Evolutionary conservation across 2,329 filamentous ascomycete species (phyloP).

Genomic region (Cercospora janseana): DNA sequence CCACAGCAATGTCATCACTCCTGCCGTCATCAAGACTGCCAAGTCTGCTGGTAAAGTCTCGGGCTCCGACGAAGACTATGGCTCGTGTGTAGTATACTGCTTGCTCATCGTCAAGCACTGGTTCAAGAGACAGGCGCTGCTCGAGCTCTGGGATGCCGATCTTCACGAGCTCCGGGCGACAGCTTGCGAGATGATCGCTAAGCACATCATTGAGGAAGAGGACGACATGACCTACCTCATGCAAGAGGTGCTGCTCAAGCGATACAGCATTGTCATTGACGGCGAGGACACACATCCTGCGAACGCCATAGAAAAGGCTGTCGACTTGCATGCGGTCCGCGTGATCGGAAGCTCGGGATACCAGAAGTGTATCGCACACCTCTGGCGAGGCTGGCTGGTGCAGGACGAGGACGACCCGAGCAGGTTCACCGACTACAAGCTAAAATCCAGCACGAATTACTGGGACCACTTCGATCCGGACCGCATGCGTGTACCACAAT

Average conservation of each 20-base stretch:
- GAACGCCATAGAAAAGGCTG: constrained; percentile 90
- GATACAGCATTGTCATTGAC: constrained; percentile 78
- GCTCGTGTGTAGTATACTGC: constrained; percentile 78
- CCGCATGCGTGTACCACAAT: constrained; percentile 85
- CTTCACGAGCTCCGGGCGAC: constrained; percentile 74
- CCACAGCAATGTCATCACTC: constrained; percentile 82
- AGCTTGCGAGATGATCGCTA: constrained; percentile 90
- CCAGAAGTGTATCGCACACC: constrained; percentile 87
- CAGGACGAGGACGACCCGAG: constrained; percentile 89
- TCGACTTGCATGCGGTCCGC: constrained; percentile 83
- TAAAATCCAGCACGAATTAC: constrained; percentile 75
- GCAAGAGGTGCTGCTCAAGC: constrained; percentile 77
- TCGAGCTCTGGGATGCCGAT: constrained; percentile 90
- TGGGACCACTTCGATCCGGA: constrained; percentile 86
- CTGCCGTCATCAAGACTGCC: constrained; percentile 74
- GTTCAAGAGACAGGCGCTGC: constrained; percentile 74
- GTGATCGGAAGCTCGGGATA: constrained; percentile 93
- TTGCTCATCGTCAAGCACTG: constrained; percentile 70
- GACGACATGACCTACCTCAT: constrained; percentile 76
- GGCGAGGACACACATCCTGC: constrained; percentile 69
- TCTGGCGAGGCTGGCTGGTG: constrained; percentile 96
- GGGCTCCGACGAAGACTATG: constrained; percentile 54
- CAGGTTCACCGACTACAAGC: constrained; percentile 83
- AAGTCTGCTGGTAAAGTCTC: constrained; percentile 65
- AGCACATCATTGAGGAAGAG: constrained; percentile 79